Conservation (phyloP, 352 stramenopile genomes). For the Salisapilia sapeloensis region DNA sequence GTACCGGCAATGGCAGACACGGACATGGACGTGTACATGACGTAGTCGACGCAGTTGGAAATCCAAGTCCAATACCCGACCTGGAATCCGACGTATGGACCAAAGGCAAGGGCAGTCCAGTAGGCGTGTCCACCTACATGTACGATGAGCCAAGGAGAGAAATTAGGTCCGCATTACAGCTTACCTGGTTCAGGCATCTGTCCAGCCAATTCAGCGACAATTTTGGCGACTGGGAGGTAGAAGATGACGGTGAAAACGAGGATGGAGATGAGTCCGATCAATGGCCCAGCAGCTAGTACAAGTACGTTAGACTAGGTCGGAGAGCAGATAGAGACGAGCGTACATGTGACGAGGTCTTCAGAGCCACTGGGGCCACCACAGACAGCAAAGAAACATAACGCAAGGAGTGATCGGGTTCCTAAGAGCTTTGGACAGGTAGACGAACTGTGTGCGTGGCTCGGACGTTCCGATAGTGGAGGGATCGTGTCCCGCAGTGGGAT, state of each 20-base stretch:
- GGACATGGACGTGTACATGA: slow-evolving; percentile 40
- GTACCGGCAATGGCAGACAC: slow-evolving; percentile 8
- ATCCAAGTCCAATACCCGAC: slow-evolving; percentile 74
- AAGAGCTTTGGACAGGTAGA: no score
- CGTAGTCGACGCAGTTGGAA: slow-evolving; percentile 56
- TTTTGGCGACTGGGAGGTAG: slow-evolving; percentile 23
- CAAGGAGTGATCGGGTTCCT: slow-evolving; percentile 18
- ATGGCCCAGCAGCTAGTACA: slow-evolving; percentile 15
- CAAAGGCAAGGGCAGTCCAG: slow-evolving; percentile 51
- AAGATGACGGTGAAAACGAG: slow-evolving; percentile 21
- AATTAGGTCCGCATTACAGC: no score
- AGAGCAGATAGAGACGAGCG: background rate
- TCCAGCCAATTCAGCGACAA: slow-evolving; percentile 27
- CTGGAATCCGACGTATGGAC: slow-evolving; percentile 48
- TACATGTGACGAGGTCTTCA: slow-evolving; percentile 19
- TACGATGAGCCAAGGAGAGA: no score
- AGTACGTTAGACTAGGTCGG: no score
- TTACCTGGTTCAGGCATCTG: slow-evolving; percentile 28
- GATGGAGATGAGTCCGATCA: slow-evolving; percentile 14
- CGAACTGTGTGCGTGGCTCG: no score
- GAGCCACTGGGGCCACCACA: slow-evolving; percentile 22
- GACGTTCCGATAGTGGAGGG: no score
- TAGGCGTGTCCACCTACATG: slow-evolving; percentile 36
- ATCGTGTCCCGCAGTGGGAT: no score
- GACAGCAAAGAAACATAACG: slow-evolving; percentile 34